Conservation (phyloP, 2,329 filamentous ascomycete genomes). For the Alternaria brassicae region DNA sequence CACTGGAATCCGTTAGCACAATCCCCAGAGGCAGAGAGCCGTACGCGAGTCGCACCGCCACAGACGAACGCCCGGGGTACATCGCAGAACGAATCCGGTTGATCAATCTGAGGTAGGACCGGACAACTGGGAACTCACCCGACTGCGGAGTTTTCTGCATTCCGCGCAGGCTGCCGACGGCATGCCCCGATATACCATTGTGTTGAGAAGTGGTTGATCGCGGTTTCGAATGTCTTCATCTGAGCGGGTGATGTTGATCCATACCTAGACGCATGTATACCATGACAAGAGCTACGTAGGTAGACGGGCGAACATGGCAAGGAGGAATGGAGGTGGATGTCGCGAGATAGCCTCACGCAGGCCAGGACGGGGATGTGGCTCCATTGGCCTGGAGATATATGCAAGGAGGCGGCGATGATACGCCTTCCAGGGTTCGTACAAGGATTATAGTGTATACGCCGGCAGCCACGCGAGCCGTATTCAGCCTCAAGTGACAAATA, state of each 20-base stretch:
- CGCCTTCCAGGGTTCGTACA: not conserved
- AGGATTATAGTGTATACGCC: not conserved
- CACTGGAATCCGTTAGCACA: slow-evolving; percentile 26
- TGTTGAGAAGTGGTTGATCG: not conserved
- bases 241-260: slow-evolving; percentile 1
- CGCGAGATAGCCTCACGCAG: not conserved
- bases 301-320: not conserved
- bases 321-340: not conserved
- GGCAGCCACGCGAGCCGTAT: not conserved
- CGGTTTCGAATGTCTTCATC: not conserved
- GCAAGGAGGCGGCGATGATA: slow-evolving; percentile 5
- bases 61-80: not conserved
- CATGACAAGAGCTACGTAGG: not conserved
- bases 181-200: slow-evolving; percentile 38
- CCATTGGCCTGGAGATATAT: not conserved
- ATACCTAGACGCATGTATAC: not conserved
- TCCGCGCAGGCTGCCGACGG: slow-evolving; percentile 36
- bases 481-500: not conserved
- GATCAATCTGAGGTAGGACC: not conserved
- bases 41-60: not conserved
- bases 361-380: not conserved
- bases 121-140: slow-evolving; percentile 23
- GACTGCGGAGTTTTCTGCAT: slow-evolving; percentile 41
- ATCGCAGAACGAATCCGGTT: too few species aligned
- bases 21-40: not conserved